Base-by-base conservation (phyloP, 108 stramenopile genomes). In the Epithemia pelagica region DNA sequence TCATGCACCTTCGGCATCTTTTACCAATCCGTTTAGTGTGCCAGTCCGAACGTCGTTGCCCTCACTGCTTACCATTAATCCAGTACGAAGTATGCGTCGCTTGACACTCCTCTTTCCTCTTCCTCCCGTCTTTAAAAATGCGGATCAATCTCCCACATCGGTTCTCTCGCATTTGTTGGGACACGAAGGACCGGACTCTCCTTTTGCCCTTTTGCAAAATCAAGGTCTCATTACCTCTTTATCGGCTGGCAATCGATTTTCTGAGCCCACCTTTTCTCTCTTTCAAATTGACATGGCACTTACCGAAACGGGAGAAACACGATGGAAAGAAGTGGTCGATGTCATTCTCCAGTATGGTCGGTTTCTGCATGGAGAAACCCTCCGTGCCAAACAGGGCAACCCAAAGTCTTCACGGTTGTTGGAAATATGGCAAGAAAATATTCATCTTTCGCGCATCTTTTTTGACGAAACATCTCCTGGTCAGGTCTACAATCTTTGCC, bases 391-490 rank as follows among this genome's bases (percentile, higher is more conserved):
- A 46, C 5, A 46, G 15, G 71, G n/a, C 29, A 69, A 32, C 56
- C 59, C 54, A 51, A 65, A 57, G 15, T 10, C 26, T 21, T 57
- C 37, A 10, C 37, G 37, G 15, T 15, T 46, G 37, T 15, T 46
- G 5, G 37, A 46, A 46, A 75, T 80, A 30, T 87, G 82, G 80
- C 74, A 73, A 33, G 91, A 92, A 74, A 72, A 74, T 28, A 73
- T 59, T 2, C 54, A 51, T 8, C 70, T 92, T 28, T 65, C 68
- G 54, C 64, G 65, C 28, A 79, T 94, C 58, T 84, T 79, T 64
- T 94, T 94, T 67, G 62, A 89, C 62, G 81, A 88, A 70, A 82
- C 86, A 0, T 81, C 78, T 52, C 92, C 92, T 25, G 80, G 86
- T 26, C 65, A 68, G n/a, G 86, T 79, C 0, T 94, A 91, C 63